Base-by-base conservation (phyloP, 805 yeast species). In the Teunomyces kruisii region DNA sequence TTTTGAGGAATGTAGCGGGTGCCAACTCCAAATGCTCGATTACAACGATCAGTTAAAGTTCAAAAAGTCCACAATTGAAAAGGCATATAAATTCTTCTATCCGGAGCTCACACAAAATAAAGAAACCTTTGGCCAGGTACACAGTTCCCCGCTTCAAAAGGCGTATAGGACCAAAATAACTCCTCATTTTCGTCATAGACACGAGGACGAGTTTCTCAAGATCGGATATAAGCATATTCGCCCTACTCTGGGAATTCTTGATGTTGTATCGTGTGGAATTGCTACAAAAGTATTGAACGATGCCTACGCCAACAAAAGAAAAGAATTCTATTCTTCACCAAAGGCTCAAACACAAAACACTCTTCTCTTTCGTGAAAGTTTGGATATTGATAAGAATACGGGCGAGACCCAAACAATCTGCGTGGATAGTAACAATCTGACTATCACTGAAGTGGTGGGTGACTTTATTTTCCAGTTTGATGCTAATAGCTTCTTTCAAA, bases 21-120 rank as follows among this genome's bases (percentile, higher is more conserved):
- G 78, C 48, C 73, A 72, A 41, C 57, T 67, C 15, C 78, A 74
- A 45, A 70, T 69, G 75, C 26, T 72, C 13, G 45, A 56, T 4
- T 67, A 72, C 42, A 66, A 65, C 3, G 59, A 64, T n/a, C 78
- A 74, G 47, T 55, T 72, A 15, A 40, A 47, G 2, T 60, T 59
- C 42, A 74, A 74, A 46, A 54, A 55, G 38, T 39, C 44, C 6
- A 52, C 61, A 1, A 65, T 74, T 14, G 36, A 53, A 12, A 62
- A 57, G 37, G 78, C 78, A 2, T 73, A 55, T 45, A 44, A 47
- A 12, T 68, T 50, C 46, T 69, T 68, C 47, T 60, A 55, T 44
- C 75, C 76, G 1, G 55, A 48, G 2, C 32, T 62, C 7, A 37
- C 44, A 17, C 27, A 28, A 3, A 16, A 28, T 13, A 32, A 42